These are phyloP conservation scores for Sequoia sempervirens DNA, from an alignment of 75 land plant species.

Conservation along the genomic window DNA sequence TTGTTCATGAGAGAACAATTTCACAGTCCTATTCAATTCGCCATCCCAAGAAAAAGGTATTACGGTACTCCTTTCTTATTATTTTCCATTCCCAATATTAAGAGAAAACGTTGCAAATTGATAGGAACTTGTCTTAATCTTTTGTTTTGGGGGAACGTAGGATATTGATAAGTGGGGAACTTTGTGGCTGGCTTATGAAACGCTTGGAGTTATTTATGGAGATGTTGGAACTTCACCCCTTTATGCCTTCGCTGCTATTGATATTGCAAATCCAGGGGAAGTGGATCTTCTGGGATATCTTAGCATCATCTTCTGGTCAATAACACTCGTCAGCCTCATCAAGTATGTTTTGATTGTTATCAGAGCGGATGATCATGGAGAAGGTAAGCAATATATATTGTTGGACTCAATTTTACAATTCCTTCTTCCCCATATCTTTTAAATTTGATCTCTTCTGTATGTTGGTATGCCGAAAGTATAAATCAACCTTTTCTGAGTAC, in stretches of 20 bases:
- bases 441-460: too few species aligned
- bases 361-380: conserved; percentile 39
- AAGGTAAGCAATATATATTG: conserved; percentile 16
- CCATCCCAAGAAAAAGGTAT: not conserved
- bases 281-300: conserved; percentile 35
- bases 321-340: conserved; percentile 38
- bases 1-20: not conserved
- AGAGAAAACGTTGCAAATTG: too few species aligned
- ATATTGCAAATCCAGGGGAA: conserved; percentile 27
- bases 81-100: too few species aligned
- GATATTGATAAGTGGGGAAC: conserved; percentile 20
- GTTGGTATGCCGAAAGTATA: not conserved
- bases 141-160: not conserved
- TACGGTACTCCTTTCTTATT: too few species aligned
- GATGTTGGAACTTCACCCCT: conserved; percentile 61
- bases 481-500: not conserved
- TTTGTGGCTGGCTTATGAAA: conserved; percentile 37
- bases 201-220: conserved; percentile 59
- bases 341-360: conserved; percentile 57
- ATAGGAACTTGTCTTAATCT: too few species aligned
- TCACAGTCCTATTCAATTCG: not conserved
- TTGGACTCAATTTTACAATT: not conserved
- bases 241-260: conserved; percentile 46
- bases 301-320: conserved; percentile 52
- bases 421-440: too few species aligned